Percentiles rank a stretch among this genome's conserved stretches.
phyloP scores from a whole-genome alignment of 2,329 filamentous ascomycete species.

The Ophiostoma novo-ulmi region DNA sequence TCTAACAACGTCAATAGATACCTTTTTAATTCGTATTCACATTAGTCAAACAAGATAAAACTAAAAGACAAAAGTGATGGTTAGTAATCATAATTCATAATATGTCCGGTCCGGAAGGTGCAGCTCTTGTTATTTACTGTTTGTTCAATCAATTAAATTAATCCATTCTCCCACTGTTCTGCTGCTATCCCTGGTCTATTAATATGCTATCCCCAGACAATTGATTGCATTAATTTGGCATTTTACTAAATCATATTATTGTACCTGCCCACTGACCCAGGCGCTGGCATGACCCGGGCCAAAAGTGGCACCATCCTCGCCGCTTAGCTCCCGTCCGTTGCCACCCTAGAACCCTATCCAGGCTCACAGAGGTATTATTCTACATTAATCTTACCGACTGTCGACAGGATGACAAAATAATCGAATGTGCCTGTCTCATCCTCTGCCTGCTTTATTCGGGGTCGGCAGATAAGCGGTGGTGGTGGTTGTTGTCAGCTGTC shows the following conservation, averaged over 20 bases:
- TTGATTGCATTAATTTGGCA: no score
- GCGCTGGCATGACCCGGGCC: constrained; percentile 26
- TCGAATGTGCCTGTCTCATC: constrained; percentile 7
- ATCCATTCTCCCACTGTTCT: not conserved
- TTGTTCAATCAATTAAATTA: not conserved
- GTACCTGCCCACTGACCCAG: constrained; percentile 24
- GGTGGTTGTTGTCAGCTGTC: not conserved
- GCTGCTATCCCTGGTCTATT: no score
- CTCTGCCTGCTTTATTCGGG: not conserved
- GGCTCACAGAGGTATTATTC: not conserved
- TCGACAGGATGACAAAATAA: not conserved
- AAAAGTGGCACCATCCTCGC: constrained; percentile 28
- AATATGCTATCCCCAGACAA: no score
- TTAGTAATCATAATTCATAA: not conserved
- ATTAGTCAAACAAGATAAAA: no score
- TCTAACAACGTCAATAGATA: no score
- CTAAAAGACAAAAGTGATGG: not conserved
- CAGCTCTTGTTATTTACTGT: not conserved
- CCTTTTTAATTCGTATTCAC: no score
- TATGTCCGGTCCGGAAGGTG: not conserved
- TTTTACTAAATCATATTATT: not conserved
- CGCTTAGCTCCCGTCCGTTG: constrained; percentile 14
- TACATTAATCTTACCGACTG: not conserved
- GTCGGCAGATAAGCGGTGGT: not conserved
- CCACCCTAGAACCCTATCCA: not conserved